These are phyloP conservation scores for Fusarium subglutinans DNA, from an alignment of 2,329 filamentous ascomycete genomes.

Conservation along the genomic window DNA sequence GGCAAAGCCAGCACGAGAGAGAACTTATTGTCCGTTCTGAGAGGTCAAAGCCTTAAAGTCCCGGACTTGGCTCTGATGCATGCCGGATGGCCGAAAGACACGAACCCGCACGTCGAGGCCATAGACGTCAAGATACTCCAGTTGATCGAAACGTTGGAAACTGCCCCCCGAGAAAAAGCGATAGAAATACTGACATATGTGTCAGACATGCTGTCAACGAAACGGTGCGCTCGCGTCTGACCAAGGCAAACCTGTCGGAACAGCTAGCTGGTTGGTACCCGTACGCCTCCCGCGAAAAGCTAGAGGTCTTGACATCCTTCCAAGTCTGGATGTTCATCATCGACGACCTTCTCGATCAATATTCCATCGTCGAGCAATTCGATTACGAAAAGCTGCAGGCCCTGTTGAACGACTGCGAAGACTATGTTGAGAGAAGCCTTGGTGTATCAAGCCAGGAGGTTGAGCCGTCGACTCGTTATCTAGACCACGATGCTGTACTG, in stretches of 20 bases:
- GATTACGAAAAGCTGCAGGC: neutral
- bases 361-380: neutral
- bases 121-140: neutral
- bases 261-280: neutral
- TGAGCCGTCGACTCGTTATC: neutral
- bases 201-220: neutral
- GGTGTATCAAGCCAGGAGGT: neutral
- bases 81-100: neutral
- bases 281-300: neutral
- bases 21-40: neutral
- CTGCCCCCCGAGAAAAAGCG: accelerated
- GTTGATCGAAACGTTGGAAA: neutral
- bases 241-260: neutral
- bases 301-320: neutral
- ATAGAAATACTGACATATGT: neutral
- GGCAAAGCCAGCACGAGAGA: neutral
- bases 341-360: neutral
- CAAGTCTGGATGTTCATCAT: neutral
- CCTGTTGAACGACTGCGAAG: neutral
- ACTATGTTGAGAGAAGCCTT: neutral
- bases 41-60: neutral
- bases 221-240: neutral
- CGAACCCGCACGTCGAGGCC: neutral
- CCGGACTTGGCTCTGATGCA: neutral
- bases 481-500: neutral